Conservation (phyloP, 2,329 filamentous ascomycete species). For the Scleromitrula shiraiana region DNA sequence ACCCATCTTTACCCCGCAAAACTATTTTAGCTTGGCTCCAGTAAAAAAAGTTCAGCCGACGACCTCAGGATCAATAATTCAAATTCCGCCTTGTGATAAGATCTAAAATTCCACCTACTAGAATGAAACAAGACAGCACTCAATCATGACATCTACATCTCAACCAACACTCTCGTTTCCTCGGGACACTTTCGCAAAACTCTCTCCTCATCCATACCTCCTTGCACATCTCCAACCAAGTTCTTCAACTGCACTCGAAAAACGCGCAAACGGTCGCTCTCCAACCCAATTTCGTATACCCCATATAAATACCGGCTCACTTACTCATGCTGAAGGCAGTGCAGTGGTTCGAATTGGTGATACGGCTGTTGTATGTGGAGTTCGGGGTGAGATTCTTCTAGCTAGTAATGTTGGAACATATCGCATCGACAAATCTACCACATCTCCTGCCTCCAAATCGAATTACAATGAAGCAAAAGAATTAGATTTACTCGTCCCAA, state of each 20-base stretch:
- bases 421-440: slow-evolving; percentile 36
- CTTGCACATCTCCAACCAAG: slow-evolving; percentile 73
- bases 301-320: slow-evolving; percentile 72
- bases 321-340: slow-evolving; percentile 85
- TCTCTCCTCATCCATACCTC: slow-evolving; percentile 83
- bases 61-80: slow-evolving; percentile 1
- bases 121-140: slow-evolving; percentile 3
- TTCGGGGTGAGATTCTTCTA: slow-evolving; percentile 76
- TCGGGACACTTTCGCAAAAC: slow-evolving; percentile 73
- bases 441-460: slow-evolving; percentile 28
- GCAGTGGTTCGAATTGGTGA: slow-evolving; percentile 82
- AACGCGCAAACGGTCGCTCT: slow-evolving; percentile 74
- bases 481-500: slow-evolving; percentile 77
- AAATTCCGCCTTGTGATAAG: slow-evolving; percentile 8
- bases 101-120: background rate
- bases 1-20: slow-evolving; percentile 1
- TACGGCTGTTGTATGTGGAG: slow-evolving; percentile 89
- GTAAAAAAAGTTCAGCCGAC: slow-evolving; percentile 10
- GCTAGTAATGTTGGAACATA: slow-evolving; percentile 66
- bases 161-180: slow-evolving; percentile 36
- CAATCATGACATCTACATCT: slow-evolving; percentile 20
- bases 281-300: slow-evolving; percentile 62
- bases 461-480: slow-evolving; percentile 42
- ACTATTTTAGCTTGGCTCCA: slow-evolving; percentile 1
- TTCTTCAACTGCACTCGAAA: slow-evolving; percentile 42